Base-by-base conservation (phyloP, 768 basidiomycete genomes). In the Favolaschia claudopus region DNA sequence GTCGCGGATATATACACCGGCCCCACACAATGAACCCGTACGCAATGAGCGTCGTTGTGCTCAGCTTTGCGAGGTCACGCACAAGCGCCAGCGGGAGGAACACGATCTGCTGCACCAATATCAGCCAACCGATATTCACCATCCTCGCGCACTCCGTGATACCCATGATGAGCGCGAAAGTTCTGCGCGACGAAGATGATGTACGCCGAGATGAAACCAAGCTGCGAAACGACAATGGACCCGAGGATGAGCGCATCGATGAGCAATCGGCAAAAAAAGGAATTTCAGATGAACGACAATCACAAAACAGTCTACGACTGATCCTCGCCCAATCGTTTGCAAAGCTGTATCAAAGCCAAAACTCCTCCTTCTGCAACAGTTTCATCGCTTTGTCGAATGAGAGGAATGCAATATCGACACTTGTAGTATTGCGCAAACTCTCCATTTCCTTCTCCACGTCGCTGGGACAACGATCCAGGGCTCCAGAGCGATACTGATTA, bases 161-260 rank as follows among this genome's bases (percentile, higher is more conserved):
- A 12, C 89, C 93, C 60, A 89, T 75, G 33, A 95, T 82, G 74
- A 98, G 95, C 2, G 95, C 89, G 87, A 13, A 95, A 82, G 70
- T 96, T 97, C 76, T 96, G 86, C 1, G 96, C 90, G 38, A 98
- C 94, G 72, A 98, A 99, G 71, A 99, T 97, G 15, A 89, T 94
- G 73, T 99, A 99, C 13, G 95, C 95, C 31, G 86, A 70, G 40
- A 92, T 90, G 72, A 95, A 96, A 34, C 94, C 94, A 31, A 96
- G 76, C 71, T 95, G 97, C 1, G 96, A 98, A 20, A 96, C 70
- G 0, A 90, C 81, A 69, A 99, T 96, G 15, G 94, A 95, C 3
- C 79, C 79, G 8, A 99, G 84, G 69, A 99, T 98, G 14, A 88
- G 42, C 97, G 89, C 93, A 99, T 93, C 88, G 89, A 93, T 13